Evolutionary conservation across 106 monocot species (phyloP), one percentile per base, ranked within the genome.

Genomic region (Ottelia alismoides): DNA sequence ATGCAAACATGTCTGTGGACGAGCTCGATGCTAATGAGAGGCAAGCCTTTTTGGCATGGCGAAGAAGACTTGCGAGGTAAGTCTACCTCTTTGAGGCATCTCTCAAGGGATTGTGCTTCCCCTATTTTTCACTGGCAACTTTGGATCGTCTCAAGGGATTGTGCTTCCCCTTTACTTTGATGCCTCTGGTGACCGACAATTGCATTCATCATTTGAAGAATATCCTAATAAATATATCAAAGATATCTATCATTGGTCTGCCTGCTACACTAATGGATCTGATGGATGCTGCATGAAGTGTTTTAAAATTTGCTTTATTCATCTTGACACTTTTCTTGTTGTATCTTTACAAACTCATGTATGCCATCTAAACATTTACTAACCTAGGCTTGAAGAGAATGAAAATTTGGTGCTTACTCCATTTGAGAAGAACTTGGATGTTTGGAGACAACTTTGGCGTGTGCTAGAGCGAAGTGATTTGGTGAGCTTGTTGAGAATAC

Each of bases 381-480:
- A 58, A 7, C 22, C 2, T 35, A 92, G 92, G 61, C 55, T 92
- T 50, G 87, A 92, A 52, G 87, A 87, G 52, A 88, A 93, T 62
- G 75, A 88, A 51, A 92, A 66, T 30, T 78, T 93, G 53, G 68
- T 84, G 18, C 79, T 92, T 44, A 92, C 87, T 61, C 93, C 93
- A 5, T 94, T 81, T 69, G 88, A 88, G 48, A 94, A 88, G 57
- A 94, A 94, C 60, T 52, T 94, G 65, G 94, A 94, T 63, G 81
- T 94, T 22, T 94, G 94, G 88, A 81, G 94, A 68, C 94, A 88
- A 45, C 88, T 94, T 25, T 94, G 88, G 94, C 70, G 94, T 70
- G 94, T 94, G 44, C 69, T 94, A 53, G 94, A 94, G 62, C 61
- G 88, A 59, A 94, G 94, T 74, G 81, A 94, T 63, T 58, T 94